Base-by-base conservation (phyloP, 2,329 filamentous ascomycete species). In the Penicillium sp. region DNA sequence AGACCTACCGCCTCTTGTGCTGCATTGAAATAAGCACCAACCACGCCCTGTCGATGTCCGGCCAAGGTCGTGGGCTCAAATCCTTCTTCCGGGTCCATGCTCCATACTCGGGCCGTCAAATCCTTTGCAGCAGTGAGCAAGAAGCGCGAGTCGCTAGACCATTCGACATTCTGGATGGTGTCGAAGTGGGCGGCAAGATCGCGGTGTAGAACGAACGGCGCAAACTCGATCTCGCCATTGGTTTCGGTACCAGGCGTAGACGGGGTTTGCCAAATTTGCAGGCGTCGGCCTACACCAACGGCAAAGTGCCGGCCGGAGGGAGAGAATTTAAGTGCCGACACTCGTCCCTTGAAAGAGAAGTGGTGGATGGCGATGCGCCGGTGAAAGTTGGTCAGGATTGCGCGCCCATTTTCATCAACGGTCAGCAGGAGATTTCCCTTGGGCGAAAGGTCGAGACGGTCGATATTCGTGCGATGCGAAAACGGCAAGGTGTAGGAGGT, bases 201-300 rank as follows among this genome's bases (percentile, higher is more conserved):
- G 61, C 92, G 86, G 75, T 97, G 90, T 61, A 89, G 83, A 45
- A 97, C 87, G 66, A 99, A 99, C 0, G 94, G 94, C 18, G 94
- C 92, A 74, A 97, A 99, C 66, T 97, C 92, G 50, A 97, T 80
- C 59, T 92, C 90, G 55, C 91, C 92, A 56, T 88, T 87, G 45
- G 81, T 81, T 61, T 88, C 89, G 22, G 88, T 83, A 60, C 92
- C 90, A 3, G 93, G 93, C 0, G 90, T 94, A 3, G 89, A 92
- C 0, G 94, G 94, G 29, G 95, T 96, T 66, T 94, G 89, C 94
- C 94, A 99, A 63, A 97, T 88, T 79, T 99, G 92, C 55, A 96
- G 86, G 67, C 89, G 88, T 66, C 93, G 84, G 34, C 92, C 93
- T 22, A 97, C 79, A 42, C 88, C 93, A 34, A 93, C 92, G 24